A percentile compares a stretch with the other conserved stretches of the same genome.
Evolutionary conservation across 768 basidiomycete genomes (phyloP).

Genomic region (Suillus tomentosus): DNA sequence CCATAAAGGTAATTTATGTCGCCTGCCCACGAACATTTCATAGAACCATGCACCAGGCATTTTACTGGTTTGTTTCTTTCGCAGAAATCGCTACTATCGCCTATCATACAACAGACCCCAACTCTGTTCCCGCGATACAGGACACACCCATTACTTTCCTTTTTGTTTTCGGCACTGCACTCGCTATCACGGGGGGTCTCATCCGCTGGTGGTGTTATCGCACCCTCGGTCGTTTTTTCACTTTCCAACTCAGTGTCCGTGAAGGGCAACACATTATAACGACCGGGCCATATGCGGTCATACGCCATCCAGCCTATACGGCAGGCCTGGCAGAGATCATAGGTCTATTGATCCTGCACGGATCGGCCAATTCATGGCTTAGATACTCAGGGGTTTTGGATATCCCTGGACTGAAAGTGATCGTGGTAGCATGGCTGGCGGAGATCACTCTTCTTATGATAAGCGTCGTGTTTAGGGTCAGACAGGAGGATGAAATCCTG

Average conservation of each 20-base stretch:
- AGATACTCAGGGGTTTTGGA: background rate
- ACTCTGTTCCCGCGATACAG: background rate
- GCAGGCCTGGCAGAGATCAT: slow-evolving; percentile 23
- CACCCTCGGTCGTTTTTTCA: slow-evolving; percentile 43
- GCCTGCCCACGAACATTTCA: background rate
- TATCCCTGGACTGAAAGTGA: background rate
- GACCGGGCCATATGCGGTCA: slow-evolving; percentile 45
- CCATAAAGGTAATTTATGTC: background rate
- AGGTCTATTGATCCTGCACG: slow-evolving; percentile 12
- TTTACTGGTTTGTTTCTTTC: slow-evolving; percentile 7
- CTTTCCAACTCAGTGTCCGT: slow-evolving; percentile 45
- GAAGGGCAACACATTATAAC: slow-evolving; percentile 44
- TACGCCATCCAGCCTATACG: slow-evolving; percentile 47
- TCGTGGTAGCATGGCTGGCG: background rate
- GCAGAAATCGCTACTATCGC: slow-evolving; percentile 5
- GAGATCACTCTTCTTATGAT: background rate
- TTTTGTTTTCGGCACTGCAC: slow-evolving; percentile 27
- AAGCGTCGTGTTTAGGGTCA: background rate
- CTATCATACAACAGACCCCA: background rate
- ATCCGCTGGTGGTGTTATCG: slow-evolving; percentile 33
- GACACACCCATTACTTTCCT: slow-evolving; percentile 4
- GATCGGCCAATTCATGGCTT: slow-evolving; percentile 13
- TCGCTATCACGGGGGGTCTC: slow-evolving; percentile 25
- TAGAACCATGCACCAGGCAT: background rate
- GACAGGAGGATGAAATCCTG: background rate